Conservation (phyloP, 2,329 filamentous ascomycete species). For the Cladosporium sp. region DNA sequence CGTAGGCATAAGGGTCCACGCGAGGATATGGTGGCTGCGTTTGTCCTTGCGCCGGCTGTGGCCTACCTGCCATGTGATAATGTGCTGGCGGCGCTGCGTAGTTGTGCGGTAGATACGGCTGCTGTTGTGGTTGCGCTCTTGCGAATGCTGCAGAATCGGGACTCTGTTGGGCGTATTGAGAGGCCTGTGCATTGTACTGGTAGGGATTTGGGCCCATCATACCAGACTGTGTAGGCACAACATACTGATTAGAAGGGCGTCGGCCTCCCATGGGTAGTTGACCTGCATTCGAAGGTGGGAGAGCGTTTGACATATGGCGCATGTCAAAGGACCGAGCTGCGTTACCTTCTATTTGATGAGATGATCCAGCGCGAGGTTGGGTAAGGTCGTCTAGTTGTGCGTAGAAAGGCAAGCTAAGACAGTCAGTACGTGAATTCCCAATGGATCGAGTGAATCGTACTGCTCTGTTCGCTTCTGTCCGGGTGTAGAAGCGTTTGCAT, state of each 20-base stretch:
- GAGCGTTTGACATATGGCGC: constrained; percentile 10
- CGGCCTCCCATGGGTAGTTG: not conserved
- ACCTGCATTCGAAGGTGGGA: constrained; percentile 3
- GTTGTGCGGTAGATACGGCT: not conserved
- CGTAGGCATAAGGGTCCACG: constrained; percentile 24
- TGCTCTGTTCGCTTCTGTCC: not conserved
- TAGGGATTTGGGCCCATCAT: constrained; percentile 14
- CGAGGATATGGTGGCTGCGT: constrained; percentile 20
- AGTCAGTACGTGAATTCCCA: not conserved
- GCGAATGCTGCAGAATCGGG: constrained; percentile 17
- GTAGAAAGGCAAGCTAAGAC: constrained; percentile 13
- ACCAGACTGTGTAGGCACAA: constrained; percentile 7
- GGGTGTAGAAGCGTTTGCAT: not conserved
- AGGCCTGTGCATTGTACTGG: constrained; percentile 18
- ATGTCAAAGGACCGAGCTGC: constrained; percentile 15
- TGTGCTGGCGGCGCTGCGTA: not conserved
- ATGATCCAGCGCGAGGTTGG: not conserved
- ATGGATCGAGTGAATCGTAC: not conserved
- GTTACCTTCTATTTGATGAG: not conserved
- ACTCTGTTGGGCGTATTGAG: constrained; percentile 19
- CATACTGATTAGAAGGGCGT: constrained; percentile 6
- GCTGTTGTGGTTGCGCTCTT: constrained; percentile 14
- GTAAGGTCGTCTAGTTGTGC: constrained; percentile 15
- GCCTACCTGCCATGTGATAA: not conserved
- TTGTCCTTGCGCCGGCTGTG: constrained; percentile 14